Base-by-base conservation (phyloP, 345 rosid genomes). In the Murraya paniculata region DNA sequence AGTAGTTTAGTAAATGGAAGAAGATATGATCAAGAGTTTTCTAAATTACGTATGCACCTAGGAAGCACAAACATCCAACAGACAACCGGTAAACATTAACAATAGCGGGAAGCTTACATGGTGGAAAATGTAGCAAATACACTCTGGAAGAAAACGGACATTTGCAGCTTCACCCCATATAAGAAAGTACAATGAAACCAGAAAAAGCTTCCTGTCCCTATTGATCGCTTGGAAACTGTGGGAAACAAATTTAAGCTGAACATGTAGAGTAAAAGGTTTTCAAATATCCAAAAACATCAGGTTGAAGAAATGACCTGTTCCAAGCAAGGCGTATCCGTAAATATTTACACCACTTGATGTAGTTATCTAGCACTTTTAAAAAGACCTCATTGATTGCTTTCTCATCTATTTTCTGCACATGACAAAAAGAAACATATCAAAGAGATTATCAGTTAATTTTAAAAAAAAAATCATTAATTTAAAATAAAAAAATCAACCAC, bases 141-240 rank as follows among this genome's bases (percentile, higher is more conserved):
- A 92, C 82, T 96, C 99, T 1, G 99, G 99, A 83, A 96, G 98
- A 85, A 94, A 96, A 73, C 99, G 97, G 82, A 92, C 91, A 86
- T 96, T 96, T 80, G 98, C 99, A 83, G 97, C 98, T 89, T 96
- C 99, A 35, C 99, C 99, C 99, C 99, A 96, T 84, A 96, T 87
- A 48, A 92, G 92, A 82, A 92, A 94, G 87, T 96, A 96, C 60
- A 96, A 84, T 41, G 99, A 94, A 80, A 96, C 90, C 82, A 96
- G 87, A 80, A 92, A 94, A 80, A 96, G 91, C 85, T 96, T 96
- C 82, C 97, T 89, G 82, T 96, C 99, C 84, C 87, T 90, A 68
- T 87, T 87, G 82, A 96, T 91, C 68, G 98, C 99, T 83, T 92
- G 90, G 58, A 90, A 84, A 82, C 99, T 96, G 90, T 73, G 71